phyloP scores from a whole-genome alignment of 768 basidiomycete genomes.

The Sporobolomyces phaffii region DNA sequence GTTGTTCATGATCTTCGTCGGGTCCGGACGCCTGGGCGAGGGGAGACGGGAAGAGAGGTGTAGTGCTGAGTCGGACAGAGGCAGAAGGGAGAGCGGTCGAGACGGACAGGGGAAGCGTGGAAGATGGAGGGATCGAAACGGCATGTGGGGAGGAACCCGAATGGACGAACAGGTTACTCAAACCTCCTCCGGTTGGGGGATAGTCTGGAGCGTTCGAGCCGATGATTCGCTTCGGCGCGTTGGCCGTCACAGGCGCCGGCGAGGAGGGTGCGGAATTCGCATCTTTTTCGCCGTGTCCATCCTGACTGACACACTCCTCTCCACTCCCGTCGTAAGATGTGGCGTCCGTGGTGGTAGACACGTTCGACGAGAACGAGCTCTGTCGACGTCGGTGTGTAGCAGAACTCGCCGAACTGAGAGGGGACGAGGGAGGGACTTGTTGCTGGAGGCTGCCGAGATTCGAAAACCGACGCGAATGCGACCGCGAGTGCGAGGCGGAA shows the following conservation, averaged over 20 bases:
- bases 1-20: slow-evolving; percentile 22
- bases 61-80: slow-evolving; percentile 30
- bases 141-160: slow-evolving; percentile 7
- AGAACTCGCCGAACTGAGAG: slow-evolving; percentile 19
- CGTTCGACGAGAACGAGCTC: slow-evolving; percentile 31
- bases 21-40: slow-evolving; percentile 25
- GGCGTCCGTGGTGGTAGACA: slow-evolving; percentile 25
- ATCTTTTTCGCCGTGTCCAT: slow-evolving; percentile 9
- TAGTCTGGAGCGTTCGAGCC: slow-evolving; percentile 1
- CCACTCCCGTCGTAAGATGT: slow-evolving; percentile 29
- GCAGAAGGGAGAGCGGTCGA: slow-evolving; percentile 21
- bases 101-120: slow-evolving; percentile 24
- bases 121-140: slow-evolving; percentile 23
- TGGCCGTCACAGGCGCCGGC: neutral
- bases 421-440: slow-evolving; percentile 16
- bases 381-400: slow-evolving; percentile 8
- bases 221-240: neutral
- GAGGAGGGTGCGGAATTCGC: neutral
- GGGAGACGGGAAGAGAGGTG: slow-evolving; percentile 35
- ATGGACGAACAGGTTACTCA: neutral
- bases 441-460: slow-evolving; percentile 3
- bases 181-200: neutral
- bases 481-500: neutral
- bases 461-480: slow-evolving; percentile 11
- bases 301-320: slow-evolving; percentile 18